phyloP scores from a whole-genome alignment of 2,329 filamentous ascomycete genomes.

The Fusarium sp. region DNA sequence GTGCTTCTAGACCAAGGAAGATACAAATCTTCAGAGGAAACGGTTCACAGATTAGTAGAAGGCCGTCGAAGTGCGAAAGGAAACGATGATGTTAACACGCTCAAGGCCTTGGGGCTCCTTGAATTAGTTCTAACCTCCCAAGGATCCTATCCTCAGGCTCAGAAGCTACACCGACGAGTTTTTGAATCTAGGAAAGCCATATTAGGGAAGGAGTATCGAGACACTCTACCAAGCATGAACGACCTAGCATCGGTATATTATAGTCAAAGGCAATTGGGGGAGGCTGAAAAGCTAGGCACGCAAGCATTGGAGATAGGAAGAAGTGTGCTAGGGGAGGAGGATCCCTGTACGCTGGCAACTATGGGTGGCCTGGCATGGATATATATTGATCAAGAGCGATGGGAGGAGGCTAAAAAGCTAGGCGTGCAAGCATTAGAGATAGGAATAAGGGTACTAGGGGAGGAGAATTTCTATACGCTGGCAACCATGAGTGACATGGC shows the following conservation, averaged over 20 bases:
- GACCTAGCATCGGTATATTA: rapidly evolving
- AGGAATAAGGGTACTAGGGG: too few relatives aligned
- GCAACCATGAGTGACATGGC: too few relatives aligned
- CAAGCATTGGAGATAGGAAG: rapidly evolving
- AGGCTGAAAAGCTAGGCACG: rapidly evolving
- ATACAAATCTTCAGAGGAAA: background rate
- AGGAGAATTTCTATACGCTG: too few relatives aligned
- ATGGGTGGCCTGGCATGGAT: rapidly evolving
- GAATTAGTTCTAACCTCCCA: rapidly evolving
- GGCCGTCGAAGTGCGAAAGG: rapidly evolving
- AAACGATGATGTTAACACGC: rapidly evolving
- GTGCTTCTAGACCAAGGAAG: rapidly evolving
- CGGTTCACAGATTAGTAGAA: rapidly evolving
- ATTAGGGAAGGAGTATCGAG: background rate
- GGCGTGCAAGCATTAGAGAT: rapidly evolving
- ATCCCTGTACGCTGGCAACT: rapidly evolving
- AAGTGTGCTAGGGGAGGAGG: rapidly evolving
- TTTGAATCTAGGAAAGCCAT: background rate
- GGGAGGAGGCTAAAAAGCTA: too few relatives aligned
- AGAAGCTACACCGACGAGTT: rapidly evolving
- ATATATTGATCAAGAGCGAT: rapidly evolving
- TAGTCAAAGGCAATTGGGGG: rapidly evolving
- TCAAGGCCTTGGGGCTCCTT: background rate
- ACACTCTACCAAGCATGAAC: rapidly evolving
- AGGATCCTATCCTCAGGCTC: rapidly evolving